Base-by-base conservation (phyloP, 768 basidiomycete genomes). In the Tricholoma saponaceum region DNA sequence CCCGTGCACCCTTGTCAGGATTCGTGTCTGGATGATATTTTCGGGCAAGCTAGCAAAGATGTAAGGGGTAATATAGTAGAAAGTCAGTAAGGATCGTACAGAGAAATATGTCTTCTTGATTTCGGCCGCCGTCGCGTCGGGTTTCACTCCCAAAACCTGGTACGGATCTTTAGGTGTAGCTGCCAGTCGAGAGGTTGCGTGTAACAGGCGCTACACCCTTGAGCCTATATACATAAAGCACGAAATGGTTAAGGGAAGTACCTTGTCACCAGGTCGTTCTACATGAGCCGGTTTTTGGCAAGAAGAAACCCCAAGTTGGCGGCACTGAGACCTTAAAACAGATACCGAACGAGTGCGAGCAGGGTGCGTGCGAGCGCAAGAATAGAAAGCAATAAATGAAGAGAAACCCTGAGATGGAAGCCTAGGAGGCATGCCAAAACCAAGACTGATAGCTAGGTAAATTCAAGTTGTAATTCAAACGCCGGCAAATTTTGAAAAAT, bases 1-100 rank as follows among this genome's bases (percentile, higher is more conserved):
- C 91, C 64, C 92, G 87, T 0, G 96, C 92, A 49, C 79, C 80
- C 66, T 92, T 90, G 74, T 96, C 92, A 41, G 93, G 90, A 73
- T 95, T 98, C 12, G 95, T 95, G 68, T 99, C 97, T 0, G 97
- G 97, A 72, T 99, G 97, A 67, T 90, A 97, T 78, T 98, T 96
- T 60, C 96, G 90, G 16, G 97, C 97, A 62, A 99, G 88, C 96
- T 97, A 67, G 32, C 61, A 33, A 14, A 56, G 54, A 64, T 64
- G 59, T 55, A 56, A 62, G 30, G 52, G 50, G 58, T 23, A 28
- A n/a, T 39, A 26, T 28, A 37, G 26, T 53, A 37, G 13, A 57
- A 26, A 25, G 6, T 37, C 55, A 26, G 50, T 25, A 53, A 56
- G 60, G 65, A 20, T 72, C 91, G 66, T 70, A 97, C 96, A 68